A percentile compares a stretch with the other conserved stretches of the same genome.
These are phyloP conservation scores for Solanum pimpinellifolium DNA, from an alignment of 257 asterid genomes.

Conservation along the genomic window DNA sequence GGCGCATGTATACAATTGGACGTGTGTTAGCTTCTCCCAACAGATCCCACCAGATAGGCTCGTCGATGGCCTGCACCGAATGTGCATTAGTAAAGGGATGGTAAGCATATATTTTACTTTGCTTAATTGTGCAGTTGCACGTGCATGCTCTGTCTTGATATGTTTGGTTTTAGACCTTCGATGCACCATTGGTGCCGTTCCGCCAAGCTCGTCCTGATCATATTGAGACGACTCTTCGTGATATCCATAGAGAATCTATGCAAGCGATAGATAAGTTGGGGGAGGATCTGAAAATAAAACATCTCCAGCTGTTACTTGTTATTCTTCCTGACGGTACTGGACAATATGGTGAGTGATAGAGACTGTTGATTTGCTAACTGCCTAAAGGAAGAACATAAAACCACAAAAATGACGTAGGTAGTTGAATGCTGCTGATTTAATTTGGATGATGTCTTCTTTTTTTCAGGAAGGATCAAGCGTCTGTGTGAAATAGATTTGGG, in stretches of 20 bases:
- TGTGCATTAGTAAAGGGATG: slow-evolving; percentile 76
- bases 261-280: neutral
- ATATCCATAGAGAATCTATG: slow-evolving; percentile 11
- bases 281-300: neutral
- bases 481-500: slow-evolving; percentile 78
- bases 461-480: slow-evolving; percentile 58
- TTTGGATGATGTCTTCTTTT: neutral
- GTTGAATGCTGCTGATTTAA: neutral
- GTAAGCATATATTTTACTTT: slow-evolving; percentile 13
- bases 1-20: slow-evolving; percentile 50
- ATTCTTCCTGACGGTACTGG: slow-evolving; percentile 60
- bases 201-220: slow-evolving; percentile 3
- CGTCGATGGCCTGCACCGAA: slow-evolving; percentile 24
- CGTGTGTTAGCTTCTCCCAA: slow-evolving; percentile 45
- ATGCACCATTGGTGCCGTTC: slow-evolving; percentile 22
- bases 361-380: neutral
- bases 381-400: neutral
- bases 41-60: slow-evolving; percentile 4
- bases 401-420: neutral
- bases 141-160: neutral
- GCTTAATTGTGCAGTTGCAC: neutral
- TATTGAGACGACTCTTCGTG: slow-evolving; percentile 32
- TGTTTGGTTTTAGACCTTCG: slow-evolving; percentile 28
- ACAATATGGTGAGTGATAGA: slow-evolving; percentile 39
- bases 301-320: slow-evolving; percentile 54